phyloP scores from a whole-genome alignment of 2,329 filamentous ascomycete species.

The Aspergillus flavus region DNA sequence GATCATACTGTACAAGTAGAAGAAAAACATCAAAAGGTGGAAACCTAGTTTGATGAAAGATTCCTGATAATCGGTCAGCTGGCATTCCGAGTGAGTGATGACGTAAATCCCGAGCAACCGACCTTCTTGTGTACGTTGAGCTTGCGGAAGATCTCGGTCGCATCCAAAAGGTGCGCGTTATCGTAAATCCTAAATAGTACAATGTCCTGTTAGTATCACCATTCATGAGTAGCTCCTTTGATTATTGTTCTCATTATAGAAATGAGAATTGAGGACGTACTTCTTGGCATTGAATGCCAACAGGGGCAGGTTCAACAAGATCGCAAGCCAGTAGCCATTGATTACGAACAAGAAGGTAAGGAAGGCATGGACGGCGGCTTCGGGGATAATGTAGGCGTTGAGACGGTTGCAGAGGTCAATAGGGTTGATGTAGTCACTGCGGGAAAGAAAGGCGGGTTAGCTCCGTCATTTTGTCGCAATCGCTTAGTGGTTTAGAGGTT shows the following conservation, averaged over 20 bases:
- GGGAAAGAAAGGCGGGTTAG: slow-evolving; percentile 31
- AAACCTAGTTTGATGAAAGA: slow-evolving; percentile 99
- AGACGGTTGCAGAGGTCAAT: slow-evolving; percentile 99
- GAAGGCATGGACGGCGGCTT: slow-evolving; percentile 96
- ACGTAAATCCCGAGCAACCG: slow-evolving; percentile 24
- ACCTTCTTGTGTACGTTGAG: slow-evolving; percentile 99
- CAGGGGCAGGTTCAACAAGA: slow-evolving; percentile 89
- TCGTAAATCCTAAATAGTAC: slow-evolving; percentile 75
- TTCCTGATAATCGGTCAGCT: slow-evolving; percentile 62
- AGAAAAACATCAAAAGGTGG: slow-evolving; percentile 99
- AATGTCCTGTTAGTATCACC: slow-evolving; percentile 25
- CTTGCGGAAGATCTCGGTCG: slow-evolving; percentile 99
- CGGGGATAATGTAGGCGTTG: slow-evolving; percentile 98
- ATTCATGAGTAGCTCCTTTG: background rate
- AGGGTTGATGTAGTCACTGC: slow-evolving; percentile 98
- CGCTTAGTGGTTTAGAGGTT: background rate
- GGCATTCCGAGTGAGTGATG: slow-evolving; percentile 3
- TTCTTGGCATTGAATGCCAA: slow-evolving; percentile 96
- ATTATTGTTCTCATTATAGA: background rate
- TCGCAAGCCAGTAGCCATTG: slow-evolving; percentile 96
- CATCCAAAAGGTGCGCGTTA: slow-evolving; percentile 94
- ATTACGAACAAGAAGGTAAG: slow-evolving; percentile 94
- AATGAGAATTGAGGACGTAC: slow-evolving; percentile 59
- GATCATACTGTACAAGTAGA: slow-evolving; percentile 99
- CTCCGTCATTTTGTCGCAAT: slow-evolving; percentile 19